Evolutionary conservation across 1,284 basidiomycete species (phyloP), one percentile per base, ranked within the genome.

Genomic region (Vanrija sp.): DNA sequence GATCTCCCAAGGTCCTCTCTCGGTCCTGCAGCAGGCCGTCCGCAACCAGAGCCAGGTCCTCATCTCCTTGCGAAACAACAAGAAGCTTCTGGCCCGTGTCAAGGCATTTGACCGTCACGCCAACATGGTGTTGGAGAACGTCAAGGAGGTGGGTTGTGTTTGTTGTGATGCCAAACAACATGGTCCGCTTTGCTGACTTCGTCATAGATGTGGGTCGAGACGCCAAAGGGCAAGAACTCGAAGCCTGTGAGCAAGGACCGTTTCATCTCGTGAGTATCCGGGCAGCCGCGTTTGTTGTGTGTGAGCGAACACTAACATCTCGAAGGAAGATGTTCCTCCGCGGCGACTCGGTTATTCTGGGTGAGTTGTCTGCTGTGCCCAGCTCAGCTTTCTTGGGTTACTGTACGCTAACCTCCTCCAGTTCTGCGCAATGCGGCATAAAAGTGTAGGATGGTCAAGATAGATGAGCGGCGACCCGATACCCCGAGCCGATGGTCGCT

Each of bases 91-190:
- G 57, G 96, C 92, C 42, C 85, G 95, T 56, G 95, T 98, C 57
- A 99, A 99, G 78, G 96, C 96, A 0, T 99, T 99, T 77, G 96
- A 99, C 78, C 83, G 96, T 71, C 96, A 99, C 78, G 90, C 89
- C 65, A 99, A 99, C 75, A 98, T 99, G 95, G 96, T 91, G 3
- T 81, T 97, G 57, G 93, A 96, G 80, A 96, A 97, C 69, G 93
- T 96, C 53, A 97, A 96, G 78, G 93, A 96, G 87, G 91, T 84
- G 71, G 10, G 61, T 52, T 3, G 21, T 38, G 21, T 38, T 12
- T n/a, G 43, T 15, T 25, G 25, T n/a, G 28, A 28, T 43, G 23
- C 8, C 39, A 8, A 21, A 21, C 23, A 14, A 15, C 10, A 34
- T 34, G 34, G 6, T 10, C 6, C 10, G 7, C 6, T 16, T 15